Evolutionary conservation across 208 protist genomes (phyloP), one percentile per base, ranked within the genome.

Genomic region (Perkinsela sp.): DNA sequence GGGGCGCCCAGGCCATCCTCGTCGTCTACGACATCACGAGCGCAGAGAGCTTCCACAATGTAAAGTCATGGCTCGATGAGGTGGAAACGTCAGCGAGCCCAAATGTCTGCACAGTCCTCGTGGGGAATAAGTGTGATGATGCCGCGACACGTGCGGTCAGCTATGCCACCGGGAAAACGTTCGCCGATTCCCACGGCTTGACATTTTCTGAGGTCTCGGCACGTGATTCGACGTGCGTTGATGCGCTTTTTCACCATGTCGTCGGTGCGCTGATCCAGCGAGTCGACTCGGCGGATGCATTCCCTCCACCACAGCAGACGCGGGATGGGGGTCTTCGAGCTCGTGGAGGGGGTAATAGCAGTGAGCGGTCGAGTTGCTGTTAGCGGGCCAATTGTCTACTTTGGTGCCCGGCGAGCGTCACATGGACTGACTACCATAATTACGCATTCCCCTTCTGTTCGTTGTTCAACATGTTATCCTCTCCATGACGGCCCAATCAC

Each of bases 1-100:
- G 88, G 67, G 84, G 85, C 0, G 85, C 88, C 0, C 84, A 82
- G 2, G 88, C 86, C 22, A 86, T 86, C 30, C 72, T 97, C 1
- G 80, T 97, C 0, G 92, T 96, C 28, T 97, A 97, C 75, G 94
- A 97, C 68, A 88, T 96, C 66, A 94, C 90, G 30, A 86, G 93
- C 68, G 71, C 80, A 68, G 87, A 95, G 48, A 91, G 85, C 31
- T 96, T 90, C 76, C 80, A 87, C 66, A 92, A 86, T 66, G 93
- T 93, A 31, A 88, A 94, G 73, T 86, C 90, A 70, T 97, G 94
- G 94, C 89, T 96, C 30, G 90, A 87, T 28, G 93, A 97, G 79
- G 81, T 97, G 66, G 73, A 86, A 1, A 78, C 81, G 2, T 84
- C 89, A 69, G 83, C 79, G 16, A 90, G 80, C 1, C 83, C 83